These are phyloP conservation scores for Dactylellina haptotyla DNA, from an alignment of 2,329 filamentous ascomycete genomes.

Conservation along the genomic window DNA sequence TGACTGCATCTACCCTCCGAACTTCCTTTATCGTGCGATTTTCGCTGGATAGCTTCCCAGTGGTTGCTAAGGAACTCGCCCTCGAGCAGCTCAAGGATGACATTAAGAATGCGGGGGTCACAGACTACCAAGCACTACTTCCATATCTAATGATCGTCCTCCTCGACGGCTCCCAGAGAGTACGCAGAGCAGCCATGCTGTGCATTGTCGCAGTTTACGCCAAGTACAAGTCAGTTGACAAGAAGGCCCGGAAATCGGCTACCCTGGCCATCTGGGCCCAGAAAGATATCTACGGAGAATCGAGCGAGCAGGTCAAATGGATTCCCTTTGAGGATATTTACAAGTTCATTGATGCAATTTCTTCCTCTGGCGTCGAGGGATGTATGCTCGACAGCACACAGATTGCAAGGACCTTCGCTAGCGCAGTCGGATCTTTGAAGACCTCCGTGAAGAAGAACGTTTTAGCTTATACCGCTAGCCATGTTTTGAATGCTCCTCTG, in stretches of 20 bases:
- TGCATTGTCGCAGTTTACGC: constrained; percentile 62
- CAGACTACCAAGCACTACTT: constrained; percentile 81
- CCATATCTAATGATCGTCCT: constrained; percentile 82
- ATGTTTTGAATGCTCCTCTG: constrained; percentile 75
- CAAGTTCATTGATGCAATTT: constrained; percentile 72
- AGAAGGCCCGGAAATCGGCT: constrained; percentile 32
- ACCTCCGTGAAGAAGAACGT: constrained; percentile 63
- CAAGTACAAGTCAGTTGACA: constrained; percentile 62
- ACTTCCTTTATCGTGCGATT: constrained; percentile 66
- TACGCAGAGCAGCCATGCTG: constrained; percentile 78
- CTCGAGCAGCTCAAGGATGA: constrained; percentile 68
- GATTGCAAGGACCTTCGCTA: constrained; percentile 72
- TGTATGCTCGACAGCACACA: constrained; percentile 81
- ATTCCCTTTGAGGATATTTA: constrained; percentile 69
- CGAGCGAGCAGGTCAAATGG: constrained; percentile 66
- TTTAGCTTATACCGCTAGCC: constrained; percentile 77
- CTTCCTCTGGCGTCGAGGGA: constrained; percentile 84
- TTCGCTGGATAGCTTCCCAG: constrained; percentile 63
- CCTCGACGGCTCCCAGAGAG: constrained; percentile 77
- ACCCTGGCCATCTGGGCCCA: constrained; percentile 29
- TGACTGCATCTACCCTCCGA: constrained; percentile 62
- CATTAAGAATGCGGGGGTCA: constrained; percentile 58
- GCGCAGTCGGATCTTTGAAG: constrained; percentile 71
- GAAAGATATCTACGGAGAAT: constrained; percentile 57
- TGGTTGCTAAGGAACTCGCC: constrained; percentile 74